A percentile compares a stretch with the other conserved stretches of the same genome.
These are phyloP conservation scores for Bondarzewia mesenterica DNA, from an alignment of 1,284 basidiomycete species.

Conservation along the genomic window DNA sequence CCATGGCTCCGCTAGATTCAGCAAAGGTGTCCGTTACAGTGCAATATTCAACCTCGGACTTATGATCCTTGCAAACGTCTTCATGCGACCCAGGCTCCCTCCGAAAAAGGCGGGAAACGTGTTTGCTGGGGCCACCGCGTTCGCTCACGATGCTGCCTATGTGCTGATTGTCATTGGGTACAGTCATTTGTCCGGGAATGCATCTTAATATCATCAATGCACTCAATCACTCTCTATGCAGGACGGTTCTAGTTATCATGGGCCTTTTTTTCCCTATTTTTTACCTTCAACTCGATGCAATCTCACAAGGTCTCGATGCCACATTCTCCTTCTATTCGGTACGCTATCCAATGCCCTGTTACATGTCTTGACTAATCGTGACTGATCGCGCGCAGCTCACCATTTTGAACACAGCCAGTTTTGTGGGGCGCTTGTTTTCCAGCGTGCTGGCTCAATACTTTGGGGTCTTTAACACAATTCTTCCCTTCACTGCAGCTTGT, in stretches of 20 bases:
- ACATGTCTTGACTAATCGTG: background rate
- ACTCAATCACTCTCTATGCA: background rate
- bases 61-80: conserved; percentile 6
- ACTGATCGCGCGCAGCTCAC: conserved; percentile 10
- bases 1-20: conserved; percentile 12
- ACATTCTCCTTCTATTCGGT: conserved; percentile 6
- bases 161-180: background rate
- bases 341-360: background rate
- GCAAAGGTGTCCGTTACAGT: conserved; percentile 7
- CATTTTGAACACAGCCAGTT: conserved; percentile 10
- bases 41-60: conserved; percentile 5
- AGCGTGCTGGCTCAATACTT: conserved; percentile 10
- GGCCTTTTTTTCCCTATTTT: conserved; percentile 6
- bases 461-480: conserved; percentile 8
- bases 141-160: background rate
- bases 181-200: background rate
- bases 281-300: conserved; percentile 14
- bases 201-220: background rate
- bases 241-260: background rate
- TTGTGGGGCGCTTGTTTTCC: conserved; percentile 13
- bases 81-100: conserved; percentile 5
- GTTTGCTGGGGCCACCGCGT: background rate
- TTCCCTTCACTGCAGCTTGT: conserved; percentile 2
- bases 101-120: background rate
- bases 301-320: conserved; percentile 2